Base-by-base conservation (phyloP, 2,329 filamentous ascomycete genomes). In the Talaromyces pinophilus region DNA sequence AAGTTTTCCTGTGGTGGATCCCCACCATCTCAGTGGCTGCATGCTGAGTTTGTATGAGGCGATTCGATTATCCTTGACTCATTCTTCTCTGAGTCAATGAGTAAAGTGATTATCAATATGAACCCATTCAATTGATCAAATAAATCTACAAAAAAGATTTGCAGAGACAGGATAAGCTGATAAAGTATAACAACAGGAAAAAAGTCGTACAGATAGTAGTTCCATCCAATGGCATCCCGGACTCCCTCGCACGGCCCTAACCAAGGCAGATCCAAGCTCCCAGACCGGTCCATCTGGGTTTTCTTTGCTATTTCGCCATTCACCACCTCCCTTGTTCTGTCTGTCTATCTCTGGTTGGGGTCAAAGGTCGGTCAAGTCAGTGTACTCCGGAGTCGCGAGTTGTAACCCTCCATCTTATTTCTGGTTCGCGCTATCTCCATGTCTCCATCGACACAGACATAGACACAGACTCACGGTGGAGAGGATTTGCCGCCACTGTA, bases 261-360 rank as follows among this genome's bases (percentile, higher is more conserved):
- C 40, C 57, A 60, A 44, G 40, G 57, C 35, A 60, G 57, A 60
- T 60, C 57, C 57, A 60, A 60, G 57, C 57, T 60, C 57, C 38
- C 57, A 57, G 54, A 57, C 54, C 54, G 54, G 22, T 57, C 54
- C 33, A 38, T 57, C 52, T 11, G 8, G 3, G 7, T n/a, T 54
- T 15, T 54, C 28, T 33, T 33, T 28, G 50, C 50, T 19, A n/a
- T 54, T 54, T 54, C 7, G 25, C 50, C 52, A 35, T 19, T 19
- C n/a, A 33, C 50, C 25, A 52, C 48, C 48, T 52, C 48, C 25
- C 50, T 54, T 54, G 50, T 54, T 54, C 50, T n/a, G 50, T 54
- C 50, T 30, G 28, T 54, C 50, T 54, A 22, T 33, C 25, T 54
- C 11, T 33, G 50, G 50, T 30, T 59, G 40, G 55, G 33, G n/a